Base-by-base conservation (phyloP, 139 green algal species). In the Coccomyxa sp. region DNA sequence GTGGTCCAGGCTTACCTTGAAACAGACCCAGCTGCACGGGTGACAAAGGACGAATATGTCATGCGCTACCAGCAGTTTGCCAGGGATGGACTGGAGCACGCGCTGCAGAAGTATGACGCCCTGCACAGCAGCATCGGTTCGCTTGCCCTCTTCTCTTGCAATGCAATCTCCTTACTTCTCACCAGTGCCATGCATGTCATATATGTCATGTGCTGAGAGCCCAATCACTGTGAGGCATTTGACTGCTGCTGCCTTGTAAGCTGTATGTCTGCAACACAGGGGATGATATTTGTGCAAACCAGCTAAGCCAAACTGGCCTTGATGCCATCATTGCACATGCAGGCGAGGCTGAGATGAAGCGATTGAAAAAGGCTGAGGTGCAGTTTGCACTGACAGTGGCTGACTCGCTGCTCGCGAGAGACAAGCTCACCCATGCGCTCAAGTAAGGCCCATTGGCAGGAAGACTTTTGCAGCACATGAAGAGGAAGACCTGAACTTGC, bases 21-120 rank as follows among this genome's bases (percentile, higher is more conserved):
- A 63, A 76, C 80, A 32, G 80, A 83, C 17, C 80, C 80, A 77
- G 80, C 30, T 0, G 60, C 28, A 77, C 51, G 80, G 18, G 76
- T 32, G 58, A 83, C 60, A 13, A 83, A 31, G 28, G 80, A 83
- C 60, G 80, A 83, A 30, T 83, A 83, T 67, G 74, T 83, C 32
- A 83, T 83, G 80, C 80, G 80, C 13, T 83, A 83, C 58, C 80
- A 83, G n/a, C 30, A 67, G 14, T 83, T 78, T 83, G 80, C 80
- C 17, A 27, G 59, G 31, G 59, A 76, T 76, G 80, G 74, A 12
- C 63, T 83, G 7, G 28, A 60, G 18, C 71, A 30, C 13, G 80
- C 80, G 31, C n/a, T 83, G 28, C 32, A 76, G 60, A 83, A 83
- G 63, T 67, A 83, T 31, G 12, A 76, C 17, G 59, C 80, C 13